A percentile compares a stretch with the other conserved stretches of the same genome.
These are phyloP conservation scores for Suillus paluster DNA, from an alignment of 768 basidiomycete genomes.

Conservation along the genomic window DNA sequence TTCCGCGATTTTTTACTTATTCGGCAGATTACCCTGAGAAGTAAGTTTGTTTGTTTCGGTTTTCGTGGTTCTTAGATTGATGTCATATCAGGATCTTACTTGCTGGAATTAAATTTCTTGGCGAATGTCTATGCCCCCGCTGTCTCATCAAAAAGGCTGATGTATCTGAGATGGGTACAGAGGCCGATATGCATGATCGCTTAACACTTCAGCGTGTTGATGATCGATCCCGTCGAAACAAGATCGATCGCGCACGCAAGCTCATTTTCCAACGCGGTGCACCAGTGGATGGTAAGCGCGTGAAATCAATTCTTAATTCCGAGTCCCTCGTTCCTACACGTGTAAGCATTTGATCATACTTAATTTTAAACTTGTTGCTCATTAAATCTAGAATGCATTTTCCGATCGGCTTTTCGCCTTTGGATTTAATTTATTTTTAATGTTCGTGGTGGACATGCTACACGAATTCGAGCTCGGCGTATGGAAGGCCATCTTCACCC, in stretches of 20 bases:
- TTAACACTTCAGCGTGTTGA: background rate
- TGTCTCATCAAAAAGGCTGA: constrained; percentile 16
- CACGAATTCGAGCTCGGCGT: constrained; percentile 45
- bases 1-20: constrained; percentile 25
- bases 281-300: constrained; percentile 6
- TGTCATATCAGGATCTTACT: constrained; percentile 17
- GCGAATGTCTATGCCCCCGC: constrained; percentile 23
- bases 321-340: background rate
- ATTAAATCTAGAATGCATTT: constrained; percentile 37
- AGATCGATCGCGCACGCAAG: background rate
- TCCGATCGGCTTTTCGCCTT: constrained; percentile 20
- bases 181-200: constrained; percentile 4
- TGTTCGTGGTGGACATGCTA: constrained; percentile 39
- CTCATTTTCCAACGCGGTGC: constrained; percentile 7
- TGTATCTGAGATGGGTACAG: constrained; percentile 15
- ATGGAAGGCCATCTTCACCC: constrained; percentile 40
- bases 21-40: constrained; percentile 29
- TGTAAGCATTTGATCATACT: background rate
- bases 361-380: background rate
- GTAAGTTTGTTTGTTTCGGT: background rate
- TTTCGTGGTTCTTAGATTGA: background rate
- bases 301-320: background rate
- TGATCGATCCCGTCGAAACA: background rate
- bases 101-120: constrained; percentile 27
- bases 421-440: constrained; percentile 26